phyloP scores from a whole-genome alignment of 2,329 filamentous ascomycete genomes.

The Rutstroemia sydowiana region DNA sequence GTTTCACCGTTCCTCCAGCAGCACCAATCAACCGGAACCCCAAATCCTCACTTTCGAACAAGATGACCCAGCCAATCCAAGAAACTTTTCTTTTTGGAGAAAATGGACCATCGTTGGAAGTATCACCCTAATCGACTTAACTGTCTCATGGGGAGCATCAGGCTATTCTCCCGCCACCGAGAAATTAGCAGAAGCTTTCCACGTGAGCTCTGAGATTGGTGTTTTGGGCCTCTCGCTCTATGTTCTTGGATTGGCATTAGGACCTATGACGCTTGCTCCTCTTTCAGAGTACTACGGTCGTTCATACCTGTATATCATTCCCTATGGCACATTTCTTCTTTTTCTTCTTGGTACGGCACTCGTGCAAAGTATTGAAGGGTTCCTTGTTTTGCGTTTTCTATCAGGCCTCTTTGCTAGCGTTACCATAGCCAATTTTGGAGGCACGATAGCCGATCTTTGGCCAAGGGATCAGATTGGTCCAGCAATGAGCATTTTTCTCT shows the following conservation, averaged over 20 bases:
- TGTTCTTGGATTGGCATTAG: conserved; percentile 38
- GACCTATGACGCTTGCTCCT: conserved; percentile 30
- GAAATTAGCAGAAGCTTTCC: conserved; percentile 37
- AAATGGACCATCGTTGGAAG: conserved; percentile 31
- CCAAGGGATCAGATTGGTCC: conserved; percentile 20
- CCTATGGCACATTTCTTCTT: conserved; percentile 44
- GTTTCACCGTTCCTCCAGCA: not conserved
- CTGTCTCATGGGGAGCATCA: conserved; percentile 38
- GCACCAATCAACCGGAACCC: not conserved
- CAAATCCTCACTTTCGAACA: conserved; percentile 4
- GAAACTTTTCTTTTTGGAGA: conserved; percentile 30
- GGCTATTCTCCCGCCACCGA: conserved; percentile 38
- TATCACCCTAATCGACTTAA: conserved; percentile 29
- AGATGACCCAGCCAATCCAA: conserved; percentile 22
- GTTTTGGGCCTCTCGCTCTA: conserved; percentile 40
- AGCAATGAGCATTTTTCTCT: conserved; percentile 35
- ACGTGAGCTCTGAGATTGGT: conserved; percentile 34
- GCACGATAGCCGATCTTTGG: conserved; percentile 23
- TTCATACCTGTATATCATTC: conserved; percentile 36
- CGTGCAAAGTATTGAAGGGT: conserved; percentile 34
- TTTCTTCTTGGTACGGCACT: conserved; percentile 38
- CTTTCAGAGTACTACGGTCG: conserved; percentile 37
- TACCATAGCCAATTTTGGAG: conserved; percentile 35
- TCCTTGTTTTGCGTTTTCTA: conserved; percentile 37
- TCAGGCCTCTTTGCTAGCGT: conserved; percentile 38